A percentile compares a stretch with the other conserved stretches of the same genome.
phyloP scores from a whole-genome alignment of 345 rosid species.

The Citropsis articulata region DNA sequence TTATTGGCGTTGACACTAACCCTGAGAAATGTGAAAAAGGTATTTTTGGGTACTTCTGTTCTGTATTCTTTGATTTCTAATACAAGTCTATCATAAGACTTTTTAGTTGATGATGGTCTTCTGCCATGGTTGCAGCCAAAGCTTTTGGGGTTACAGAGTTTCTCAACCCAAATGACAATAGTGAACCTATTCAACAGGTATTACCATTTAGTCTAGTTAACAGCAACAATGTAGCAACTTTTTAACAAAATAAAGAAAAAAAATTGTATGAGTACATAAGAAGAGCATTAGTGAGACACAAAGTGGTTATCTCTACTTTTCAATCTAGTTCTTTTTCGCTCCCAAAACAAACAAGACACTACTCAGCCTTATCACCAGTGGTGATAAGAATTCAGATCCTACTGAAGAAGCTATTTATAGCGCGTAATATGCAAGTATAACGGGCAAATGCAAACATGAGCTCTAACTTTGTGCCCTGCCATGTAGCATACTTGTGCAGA shows the following conservation, averaged over 20 bases:
- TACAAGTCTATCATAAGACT: neutral
- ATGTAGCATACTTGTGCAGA: neutral
- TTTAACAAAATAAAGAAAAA: neutral
- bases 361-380: neutral
- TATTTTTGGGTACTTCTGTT: conserved; percentile 19
- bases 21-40: conserved; percentile 70
- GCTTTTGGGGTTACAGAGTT: conserved; percentile 76
- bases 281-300: neutral
- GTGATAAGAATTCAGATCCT: neutral
- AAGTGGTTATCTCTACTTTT: neutral
- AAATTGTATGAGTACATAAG: neutral
- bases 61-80: conserved; percentile 2
- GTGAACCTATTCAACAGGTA: conserved; percentile 91
- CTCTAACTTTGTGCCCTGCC: neutral
- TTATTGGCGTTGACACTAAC: conserved; percentile 87
- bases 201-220: neutral
- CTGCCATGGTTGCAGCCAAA: conserved; percentile 52
- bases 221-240: neutral
- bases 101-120: conserved; percentile 8
- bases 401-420: neutral
- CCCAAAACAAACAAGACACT: neutral
- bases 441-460: neutral
- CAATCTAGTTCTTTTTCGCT: no score
- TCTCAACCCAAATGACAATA: conserved; percentile 57
- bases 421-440: neutral